phyloP scores from a whole-genome alignment of 1,139 yeast species.

The Yamadazyma sp. region DNA sequence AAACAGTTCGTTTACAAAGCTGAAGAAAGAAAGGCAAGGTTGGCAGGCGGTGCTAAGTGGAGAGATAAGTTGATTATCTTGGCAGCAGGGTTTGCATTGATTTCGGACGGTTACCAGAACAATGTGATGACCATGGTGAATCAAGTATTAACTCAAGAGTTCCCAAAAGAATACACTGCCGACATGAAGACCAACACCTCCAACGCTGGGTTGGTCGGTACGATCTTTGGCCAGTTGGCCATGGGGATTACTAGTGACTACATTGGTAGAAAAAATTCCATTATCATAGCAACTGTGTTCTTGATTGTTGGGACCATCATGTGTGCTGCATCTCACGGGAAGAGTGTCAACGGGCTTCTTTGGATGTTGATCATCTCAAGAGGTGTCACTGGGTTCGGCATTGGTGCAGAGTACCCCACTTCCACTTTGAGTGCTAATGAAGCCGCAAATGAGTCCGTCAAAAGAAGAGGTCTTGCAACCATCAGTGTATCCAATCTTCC shows the following conservation, averaged over 20 bases:
- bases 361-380: slow-evolving; percentile 73
- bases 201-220: slow-evolving; percentile 50
- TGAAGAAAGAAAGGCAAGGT: slow-evolving; percentile 32
- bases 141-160: slow-evolving; percentile 31
- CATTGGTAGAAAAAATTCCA: slow-evolving; percentile 49
- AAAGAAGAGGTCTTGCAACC: slow-evolving; percentile 63
- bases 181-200: slow-evolving; percentile 48
- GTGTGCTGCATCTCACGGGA: slow-evolving; percentile 53
- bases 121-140: slow-evolving; percentile 51
- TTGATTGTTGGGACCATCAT: slow-evolving; percentile 45
- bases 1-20: slow-evolving; percentile 32
- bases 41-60: slow-evolving; percentile 25
- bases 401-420: slow-evolving; percentile 78
- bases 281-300: slow-evolving; percentile 44
- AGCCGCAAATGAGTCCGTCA: slow-evolving; percentile 65
- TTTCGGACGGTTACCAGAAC: slow-evolving; percentile 55
- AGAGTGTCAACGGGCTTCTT: slow-evolving; percentile 44
- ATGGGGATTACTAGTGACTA: slow-evolving; percentile 48
- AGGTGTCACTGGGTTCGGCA: slow-evolving; percentile 72
- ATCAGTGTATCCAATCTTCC: slow-evolving; percentile 72
- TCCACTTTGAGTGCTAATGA: slow-evolving; percentile 70
- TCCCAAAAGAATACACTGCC: slow-evolving; percentile 32
- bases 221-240: slow-evolving; percentile 49
- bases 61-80: slow-evolving; percentile 37
- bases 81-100: slow-evolving; percentile 52